phyloP scores from a whole-genome alignment of 306 rosid species.

The Vigna nakashimae region DNA sequence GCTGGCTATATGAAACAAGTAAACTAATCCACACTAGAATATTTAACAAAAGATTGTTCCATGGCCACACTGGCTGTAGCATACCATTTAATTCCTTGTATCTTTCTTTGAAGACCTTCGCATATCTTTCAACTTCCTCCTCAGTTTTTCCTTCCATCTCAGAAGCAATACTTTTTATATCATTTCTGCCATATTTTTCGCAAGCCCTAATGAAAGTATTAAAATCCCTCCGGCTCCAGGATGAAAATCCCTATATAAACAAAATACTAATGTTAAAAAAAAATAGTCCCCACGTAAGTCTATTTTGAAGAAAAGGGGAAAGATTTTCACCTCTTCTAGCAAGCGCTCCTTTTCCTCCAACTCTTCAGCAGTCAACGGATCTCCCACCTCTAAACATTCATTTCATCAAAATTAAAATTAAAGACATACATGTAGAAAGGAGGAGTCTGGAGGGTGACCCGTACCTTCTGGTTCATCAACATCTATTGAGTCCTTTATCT shows the following conservation, averaged over 20 bases:
- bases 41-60: conserved; percentile 33
- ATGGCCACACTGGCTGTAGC: conserved; percentile 32
- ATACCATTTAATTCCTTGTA: conserved; percentile 96
- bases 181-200: conserved; percentile 95
- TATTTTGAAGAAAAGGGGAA: not conserved
- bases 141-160: conserved; percentile 99
- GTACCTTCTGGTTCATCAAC: conserved; percentile 97
- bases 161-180: conserved; percentile 77
- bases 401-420: conserved; percentile 32
- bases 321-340: conserved; percentile 72
- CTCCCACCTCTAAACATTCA: conserved; percentile 75
- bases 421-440: not conserved
- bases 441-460: conserved; percentile 16
- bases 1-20: conserved; percentile 25
- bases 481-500: conserved; percentile 87
- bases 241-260: conserved; percentile 84
- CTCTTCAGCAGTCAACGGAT: conserved; percentile 96
- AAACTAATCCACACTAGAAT: conserved; percentile 33
- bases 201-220: conserved; percentile 98
- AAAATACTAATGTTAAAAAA: conserved; percentile 41
- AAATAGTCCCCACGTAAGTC: conserved; percentile 12
- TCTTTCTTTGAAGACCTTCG: conserved; percentile 93
- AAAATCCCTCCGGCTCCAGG: conserved; percentile 98
- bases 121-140: conserved; percentile 98
- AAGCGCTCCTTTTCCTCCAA: conserved; percentile 92